phyloP scores from a whole-genome alignment of 2,329 filamentous ascomycete genomes.

The Grosmannia clavigera region DNA sequence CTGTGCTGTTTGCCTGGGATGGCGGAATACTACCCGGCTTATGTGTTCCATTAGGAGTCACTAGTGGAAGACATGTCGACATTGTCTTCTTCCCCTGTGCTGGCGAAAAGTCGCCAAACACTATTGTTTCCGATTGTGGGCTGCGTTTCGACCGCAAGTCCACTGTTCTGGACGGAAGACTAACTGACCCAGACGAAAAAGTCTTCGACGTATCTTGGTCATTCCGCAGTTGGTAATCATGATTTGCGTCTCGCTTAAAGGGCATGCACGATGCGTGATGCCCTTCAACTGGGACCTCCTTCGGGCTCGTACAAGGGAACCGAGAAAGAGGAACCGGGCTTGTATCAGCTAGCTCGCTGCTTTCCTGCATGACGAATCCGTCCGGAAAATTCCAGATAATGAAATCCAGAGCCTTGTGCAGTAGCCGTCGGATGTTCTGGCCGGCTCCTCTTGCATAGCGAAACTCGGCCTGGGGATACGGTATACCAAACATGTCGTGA shows the following conservation, averaged over 20 bases:
- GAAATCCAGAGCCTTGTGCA: conserved; percentile 45
- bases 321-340: neutral
- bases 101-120: conserved; percentile 54
- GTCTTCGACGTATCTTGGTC: neutral
- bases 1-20: conserved; percentile 14
- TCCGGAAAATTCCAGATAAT: conserved; percentile 46
- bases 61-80: neutral
- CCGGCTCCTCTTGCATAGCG: conserved; percentile 42
- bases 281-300: neutral
- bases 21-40: neutral
- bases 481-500: conserved; percentile 9
- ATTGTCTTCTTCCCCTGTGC: neutral
- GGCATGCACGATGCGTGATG: neutral
- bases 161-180: conserved; percentile 5
- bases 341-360: conserved; percentile 33
- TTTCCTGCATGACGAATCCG: conserved; percentile 31
- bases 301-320: neutral
- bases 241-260: neutral
- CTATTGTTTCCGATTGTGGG: conserved; percentile 31
- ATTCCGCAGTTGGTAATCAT: neutral
- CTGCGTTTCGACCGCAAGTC: neutral
- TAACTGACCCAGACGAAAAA: conserved; percentile 3
- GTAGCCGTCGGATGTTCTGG: conserved; percentile 25
- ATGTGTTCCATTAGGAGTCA: neutral
- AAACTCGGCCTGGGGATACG: conserved; percentile 22